Evolutionary conservation across 2,329 filamentous ascomycete genomes (phyloP).

Genomic region (Myrmaecium sp.): DNA sequence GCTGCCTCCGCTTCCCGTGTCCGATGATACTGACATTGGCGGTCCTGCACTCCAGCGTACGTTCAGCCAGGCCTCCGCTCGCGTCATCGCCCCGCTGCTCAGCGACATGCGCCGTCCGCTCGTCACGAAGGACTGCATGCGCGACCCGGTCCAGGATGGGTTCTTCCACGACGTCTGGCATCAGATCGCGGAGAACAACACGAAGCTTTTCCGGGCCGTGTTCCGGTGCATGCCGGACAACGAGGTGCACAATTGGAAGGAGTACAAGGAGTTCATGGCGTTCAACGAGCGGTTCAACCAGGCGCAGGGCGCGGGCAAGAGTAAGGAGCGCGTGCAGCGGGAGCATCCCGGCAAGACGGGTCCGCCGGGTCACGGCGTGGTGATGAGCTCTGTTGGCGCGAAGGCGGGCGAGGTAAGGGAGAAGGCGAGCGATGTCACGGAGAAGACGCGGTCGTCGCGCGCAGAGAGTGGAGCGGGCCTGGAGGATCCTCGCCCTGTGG

Average conservation of each 20-base stretch:
- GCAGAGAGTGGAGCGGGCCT: slow-evolving; percentile 10
- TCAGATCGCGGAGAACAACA: slow-evolving; percentile 80
- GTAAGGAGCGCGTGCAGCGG: slow-evolving; percentile 30
- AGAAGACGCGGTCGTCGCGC: slow-evolving; percentile 1
- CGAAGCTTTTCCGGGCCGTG: slow-evolving; percentile 78
- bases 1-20: slow-evolving; percentile 49
- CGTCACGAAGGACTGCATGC: slow-evolving; percentile 85
- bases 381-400: slow-evolving; percentile 9
- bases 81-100: slow-evolving; percentile 30
- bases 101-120: slow-evolving; percentile 56
- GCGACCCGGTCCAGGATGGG: slow-evolving; percentile 61
- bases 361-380: slow-evolving; percentile 26
- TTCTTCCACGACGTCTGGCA: slow-evolving; percentile 88
- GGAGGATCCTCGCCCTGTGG: slow-evolving; percentile 9
- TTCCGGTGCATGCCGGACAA: slow-evolving; percentile 97
- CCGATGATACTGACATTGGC: slow-evolving; percentile 70
- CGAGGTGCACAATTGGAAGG: slow-evolving; percentile 81
- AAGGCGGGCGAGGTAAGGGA: slow-evolving; percentile 11
- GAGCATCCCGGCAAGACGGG: slow-evolving; percentile 31
- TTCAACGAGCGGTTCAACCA: slow-evolving; percentile 67
- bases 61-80: slow-evolving; percentile 29
- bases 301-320: slow-evolving; percentile 38
- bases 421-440: slow-evolving; percentile 9
- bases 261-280: slow-evolving; percentile 69
- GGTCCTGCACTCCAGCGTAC: slow-evolving; percentile 48